Percentiles rank a stretch among this genome's conserved stretches.
Evolutionary conservation across 2,329 filamentous ascomycete genomes (phyloP).

Genomic region (Cordyceps sp.): DNA sequence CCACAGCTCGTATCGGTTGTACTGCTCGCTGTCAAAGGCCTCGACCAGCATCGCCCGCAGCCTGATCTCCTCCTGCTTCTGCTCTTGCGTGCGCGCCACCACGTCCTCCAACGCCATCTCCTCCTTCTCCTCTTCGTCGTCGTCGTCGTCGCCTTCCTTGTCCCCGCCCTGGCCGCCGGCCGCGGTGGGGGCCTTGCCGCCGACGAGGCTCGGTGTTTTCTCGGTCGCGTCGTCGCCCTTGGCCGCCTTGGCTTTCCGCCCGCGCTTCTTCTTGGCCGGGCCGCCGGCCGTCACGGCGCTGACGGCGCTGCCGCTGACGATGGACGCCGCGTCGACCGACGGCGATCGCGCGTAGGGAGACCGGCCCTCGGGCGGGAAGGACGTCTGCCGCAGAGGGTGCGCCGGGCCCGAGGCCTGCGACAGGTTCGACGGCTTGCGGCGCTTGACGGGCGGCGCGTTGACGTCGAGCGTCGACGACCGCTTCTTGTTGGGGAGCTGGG

Average conservation of each 20-base stretch:
- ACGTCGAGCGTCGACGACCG: constrained; percentile 38
- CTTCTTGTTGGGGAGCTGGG: constrained; percentile 40
- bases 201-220: constrained; percentile 25
- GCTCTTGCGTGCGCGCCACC: constrained; percentile 46
- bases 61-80: constrained; percentile 45
- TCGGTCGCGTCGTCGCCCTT: constrained; percentile 24
- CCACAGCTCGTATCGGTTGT: constrained; percentile 54
- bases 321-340: constrained; percentile 42
- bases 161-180: constrained; percentile 28
- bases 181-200: constrained; percentile 22
- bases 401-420: constrained; percentile 37
- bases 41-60: constrained; percentile 44
- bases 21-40: constrained; percentile 49
- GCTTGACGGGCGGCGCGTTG: constrained; percentile 37
- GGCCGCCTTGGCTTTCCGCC: constrained; percentile 42
- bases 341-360: constrained; percentile 47
- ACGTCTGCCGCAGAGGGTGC: constrained; percentile 65
- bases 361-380: constrained; percentile 51
- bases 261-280: constrained; percentile 42
- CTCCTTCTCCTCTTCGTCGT: constrained; percentile 38
- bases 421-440: constrained; percentile 53
- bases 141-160: constrained; percentile 29
- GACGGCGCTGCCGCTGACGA: constrained; percentile 44
- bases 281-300: too few species aligned
- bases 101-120: constrained; percentile 41